Conservation (phyloP, 345 rosid genomes). For the Salix caprea region DNA sequence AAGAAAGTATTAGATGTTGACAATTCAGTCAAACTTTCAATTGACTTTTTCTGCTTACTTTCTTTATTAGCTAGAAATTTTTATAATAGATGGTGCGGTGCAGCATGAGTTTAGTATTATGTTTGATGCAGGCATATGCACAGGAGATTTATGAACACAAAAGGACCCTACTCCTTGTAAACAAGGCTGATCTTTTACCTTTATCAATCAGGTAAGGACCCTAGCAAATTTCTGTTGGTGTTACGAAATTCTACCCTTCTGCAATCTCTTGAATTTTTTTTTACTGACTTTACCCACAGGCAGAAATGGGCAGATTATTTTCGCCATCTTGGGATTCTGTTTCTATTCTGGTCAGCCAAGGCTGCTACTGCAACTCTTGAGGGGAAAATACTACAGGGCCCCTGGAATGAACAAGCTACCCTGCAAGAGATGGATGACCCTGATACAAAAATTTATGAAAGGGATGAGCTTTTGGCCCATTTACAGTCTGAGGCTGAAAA, state of each 20-base stretch:
- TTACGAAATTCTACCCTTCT: neutral
- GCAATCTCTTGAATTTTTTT: neutral
- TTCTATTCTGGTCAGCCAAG: slow-evolving; percentile 92
- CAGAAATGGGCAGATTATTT: slow-evolving; percentile 81
- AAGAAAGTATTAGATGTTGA: neutral
- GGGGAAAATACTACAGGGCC: slow-evolving; percentile 50
- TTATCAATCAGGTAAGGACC: slow-evolving; percentile 48
- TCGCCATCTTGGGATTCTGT: slow-evolving; percentile 46
- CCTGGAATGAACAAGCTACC: slow-evolving; percentile 32
- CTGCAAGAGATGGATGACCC: slow-evolving; percentile 39
- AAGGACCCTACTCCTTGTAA: slow-evolving; percentile 79
- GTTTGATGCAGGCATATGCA: slow-evolving; percentile 58
- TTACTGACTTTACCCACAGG: slow-evolving; percentile 36
- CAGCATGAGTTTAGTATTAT: neutral
- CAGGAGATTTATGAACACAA: slow-evolving; percentile 70
- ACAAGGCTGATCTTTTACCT: slow-evolving; percentile 93
- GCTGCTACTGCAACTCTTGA: slow-evolving; percentile 72
- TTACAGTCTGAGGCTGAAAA: slow-evolving; percentile 73
- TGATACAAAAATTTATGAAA: slow-evolving; percentile 58
- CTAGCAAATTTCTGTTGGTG: neutral
- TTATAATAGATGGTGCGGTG: neutral
- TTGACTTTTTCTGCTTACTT: neutral
- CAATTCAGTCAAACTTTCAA: neutral
- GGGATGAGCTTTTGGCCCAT: slow-evolving; percentile 74
- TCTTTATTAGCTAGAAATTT: neutral